A percentile compares a stretch with the other conserved stretches of the same genome.
Conservation (phyloP, 176 grass and related monocot genomes). For the Elaeis guineensis region DNA sequence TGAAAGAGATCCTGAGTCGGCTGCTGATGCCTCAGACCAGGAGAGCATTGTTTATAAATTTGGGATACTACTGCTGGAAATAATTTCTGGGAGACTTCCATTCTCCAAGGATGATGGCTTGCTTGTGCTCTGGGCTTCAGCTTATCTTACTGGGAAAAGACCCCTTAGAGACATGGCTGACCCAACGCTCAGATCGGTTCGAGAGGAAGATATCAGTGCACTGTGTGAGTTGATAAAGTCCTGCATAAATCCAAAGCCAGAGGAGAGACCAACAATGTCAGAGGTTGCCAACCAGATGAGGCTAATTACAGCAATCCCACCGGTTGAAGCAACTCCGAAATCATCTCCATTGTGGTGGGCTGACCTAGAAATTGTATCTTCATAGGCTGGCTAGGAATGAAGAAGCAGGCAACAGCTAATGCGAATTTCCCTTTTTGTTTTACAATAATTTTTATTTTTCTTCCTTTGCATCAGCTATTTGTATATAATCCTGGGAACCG, state of each 20-base stretch:
- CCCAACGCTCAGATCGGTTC: slow-evolving; percentile 50
- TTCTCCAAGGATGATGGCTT: slow-evolving; percentile 71
- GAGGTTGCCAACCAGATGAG: slow-evolving; percentile 49
- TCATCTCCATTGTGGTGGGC: slow-evolving; percentile 71
- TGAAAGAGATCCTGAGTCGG: slow-evolving; percentile 26
- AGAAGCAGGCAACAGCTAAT: too few species aligned
- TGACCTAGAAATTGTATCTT: slow-evolving; percentile 69
- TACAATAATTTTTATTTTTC: too few species aligned
- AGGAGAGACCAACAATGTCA: slow-evolving; percentile 37
- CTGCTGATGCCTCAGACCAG: slow-evolving; percentile 26
- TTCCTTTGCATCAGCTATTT: too few species aligned
- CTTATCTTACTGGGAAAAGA: slow-evolving; percentile 53
- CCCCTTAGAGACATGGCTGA: slow-evolving; percentile 64
- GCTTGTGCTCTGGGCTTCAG: slow-evolving; percentile 72
- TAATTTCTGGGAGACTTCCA: slow-evolving; percentile 73
- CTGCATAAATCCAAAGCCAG: slow-evolving; percentile 46
- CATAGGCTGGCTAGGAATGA: neutral
- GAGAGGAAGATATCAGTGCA: slow-evolving; percentile 32
- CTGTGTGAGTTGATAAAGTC: slow-evolving; percentile 44
- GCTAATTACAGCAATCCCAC: slow-evolving; percentile 52
- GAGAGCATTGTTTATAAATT: slow-evolving; percentile 57
- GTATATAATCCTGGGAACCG: too few species aligned
- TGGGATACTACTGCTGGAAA: slow-evolving; percentile 76
- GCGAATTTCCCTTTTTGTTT: too few species aligned
- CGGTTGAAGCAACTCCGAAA: slow-evolving; percentile 39